Conservation (phyloP, 176 grass and related monocot genomes). For the sorghum (Sorghum bicolor) region DNA sequence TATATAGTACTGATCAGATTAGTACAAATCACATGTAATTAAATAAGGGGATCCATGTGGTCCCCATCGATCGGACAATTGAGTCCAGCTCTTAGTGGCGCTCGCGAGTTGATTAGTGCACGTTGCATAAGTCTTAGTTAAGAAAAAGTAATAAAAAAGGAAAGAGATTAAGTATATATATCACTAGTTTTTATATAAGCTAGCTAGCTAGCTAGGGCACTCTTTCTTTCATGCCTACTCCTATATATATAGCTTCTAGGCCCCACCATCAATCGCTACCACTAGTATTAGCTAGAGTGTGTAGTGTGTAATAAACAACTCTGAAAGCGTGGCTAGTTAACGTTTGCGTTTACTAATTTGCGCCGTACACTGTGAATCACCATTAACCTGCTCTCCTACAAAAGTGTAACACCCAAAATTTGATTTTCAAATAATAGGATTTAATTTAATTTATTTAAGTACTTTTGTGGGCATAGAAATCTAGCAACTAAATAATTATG, state of each 20-base stretch:
- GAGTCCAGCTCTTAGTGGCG: background rate
- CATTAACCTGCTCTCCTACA: no score
- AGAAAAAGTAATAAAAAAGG: background rate
- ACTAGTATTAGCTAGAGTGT: background rate
- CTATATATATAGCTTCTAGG: no score
- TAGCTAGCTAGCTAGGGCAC: background rate
- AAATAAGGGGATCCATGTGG: background rate
- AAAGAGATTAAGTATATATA: background rate
- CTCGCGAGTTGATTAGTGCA: background rate
- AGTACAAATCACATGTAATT: background rate
- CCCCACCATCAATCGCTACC: background rate
- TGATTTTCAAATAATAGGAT: no score
- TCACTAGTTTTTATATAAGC: background rate
- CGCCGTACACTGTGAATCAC: no score
- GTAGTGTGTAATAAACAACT: background rate
- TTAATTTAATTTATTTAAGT: no score
- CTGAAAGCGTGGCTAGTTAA: background rate
- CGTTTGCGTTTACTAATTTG: no score
- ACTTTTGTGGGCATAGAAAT: no score
- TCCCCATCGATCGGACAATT: background rate
- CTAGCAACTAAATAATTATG: no score
- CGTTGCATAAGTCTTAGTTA: slow-evolving; percentile 10
- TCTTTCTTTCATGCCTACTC: no score
- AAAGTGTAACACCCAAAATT: no score
- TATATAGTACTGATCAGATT: background rate